A percentile compares a stretch with the other conserved stretches of the same genome.
phyloP scores from a whole-genome alignment of 2,329 filamentous ascomycete species.

The Diaporthe humulicola region DNA sequence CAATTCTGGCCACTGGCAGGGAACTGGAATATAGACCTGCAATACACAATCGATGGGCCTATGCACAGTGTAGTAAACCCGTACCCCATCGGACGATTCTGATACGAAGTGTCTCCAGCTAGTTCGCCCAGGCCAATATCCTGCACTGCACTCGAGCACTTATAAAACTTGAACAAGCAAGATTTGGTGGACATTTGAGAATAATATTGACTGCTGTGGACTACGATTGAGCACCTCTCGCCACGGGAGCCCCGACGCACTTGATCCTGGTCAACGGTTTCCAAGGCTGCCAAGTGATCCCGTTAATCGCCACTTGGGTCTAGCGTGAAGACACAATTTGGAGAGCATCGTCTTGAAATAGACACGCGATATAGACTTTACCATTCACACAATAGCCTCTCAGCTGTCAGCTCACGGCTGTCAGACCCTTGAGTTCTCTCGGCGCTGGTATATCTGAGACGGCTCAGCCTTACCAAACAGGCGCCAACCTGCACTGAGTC shows the following conservation, averaged over 20 bases:
- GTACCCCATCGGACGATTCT: neutral
- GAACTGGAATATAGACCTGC: neutral
- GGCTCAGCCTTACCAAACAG: conserved; percentile 20
- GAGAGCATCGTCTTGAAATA: conserved; percentile 7
- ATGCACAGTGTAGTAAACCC: neutral
- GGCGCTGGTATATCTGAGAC: conserved; percentile 22
- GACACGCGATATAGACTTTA: neutral
- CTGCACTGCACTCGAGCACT: neutral
- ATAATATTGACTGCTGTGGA: neutral
- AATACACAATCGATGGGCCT: neutral
- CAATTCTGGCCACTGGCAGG: too few relatives aligned
- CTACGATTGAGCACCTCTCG: neutral
- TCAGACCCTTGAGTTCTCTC: conserved; percentile 2
- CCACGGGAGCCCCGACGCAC: neutral
- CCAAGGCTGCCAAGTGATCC: neutral
- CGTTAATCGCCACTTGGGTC: too few relatives aligned
- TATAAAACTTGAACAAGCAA: too few relatives aligned
- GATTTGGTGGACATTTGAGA: neutral
- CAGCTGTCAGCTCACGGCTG: conserved; percentile 17
- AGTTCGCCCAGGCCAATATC: neutral
- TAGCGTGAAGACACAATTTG: neutral
- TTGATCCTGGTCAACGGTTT: neutral
- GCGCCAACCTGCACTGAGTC: neutral
- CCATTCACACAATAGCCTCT: neutral
- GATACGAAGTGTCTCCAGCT: too few relatives aligned